These are phyloP conservation scores for Schwanniomyces polymorphus DNA, from an alignment of 805 yeast species.

Conservation along the genomic window DNA sequence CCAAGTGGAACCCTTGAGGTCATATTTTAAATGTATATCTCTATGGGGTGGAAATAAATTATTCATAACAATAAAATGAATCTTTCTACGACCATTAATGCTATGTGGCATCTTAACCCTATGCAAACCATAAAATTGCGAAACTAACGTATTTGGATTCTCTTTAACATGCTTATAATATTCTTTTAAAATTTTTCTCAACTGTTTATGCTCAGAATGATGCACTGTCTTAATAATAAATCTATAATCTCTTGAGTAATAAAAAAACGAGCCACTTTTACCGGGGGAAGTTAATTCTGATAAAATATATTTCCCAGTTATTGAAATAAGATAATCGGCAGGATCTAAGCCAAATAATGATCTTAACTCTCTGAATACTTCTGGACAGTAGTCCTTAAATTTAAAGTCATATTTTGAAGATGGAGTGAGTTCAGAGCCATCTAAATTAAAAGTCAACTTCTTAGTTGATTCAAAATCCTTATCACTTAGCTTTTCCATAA, in stretches of 20 bases:
- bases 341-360: conserved; percentile 84
- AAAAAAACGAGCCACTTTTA: conserved; percentile 93
- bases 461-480: conserved; percentile 71
- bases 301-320: conserved; percentile 89
- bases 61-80: conserved; percentile 95
- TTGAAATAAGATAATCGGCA: conserved; percentile 89
- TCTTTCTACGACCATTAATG: conserved; percentile 58
- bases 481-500: conserved; percentile 69
- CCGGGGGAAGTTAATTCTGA: conserved; percentile 96
- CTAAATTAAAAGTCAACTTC: conserved; percentile 82
- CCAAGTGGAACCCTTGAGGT: conserved; percentile 89
- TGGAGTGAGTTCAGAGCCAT: conserved; percentile 87
- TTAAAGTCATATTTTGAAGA: conserved; percentile 94
- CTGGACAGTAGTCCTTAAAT: conserved; percentile 94
- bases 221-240: conserved; percentile 96
- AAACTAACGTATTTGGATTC: conserved; percentile 84
- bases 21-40: conserved; percentile 82
- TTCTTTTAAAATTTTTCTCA: conserved; percentile 68
- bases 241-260: conserved; percentile 89
- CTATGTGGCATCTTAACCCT: conserved; percentile 85
- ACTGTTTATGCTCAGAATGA: conserved; percentile 85
- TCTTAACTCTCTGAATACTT: conserved; percentile 85
- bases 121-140: conserved; percentile 97
- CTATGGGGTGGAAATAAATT: conserved; percentile 93
- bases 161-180: conserved; percentile 78